Conservation (phyloP, 306 rosid species). For the Vigna radiata region DNA sequence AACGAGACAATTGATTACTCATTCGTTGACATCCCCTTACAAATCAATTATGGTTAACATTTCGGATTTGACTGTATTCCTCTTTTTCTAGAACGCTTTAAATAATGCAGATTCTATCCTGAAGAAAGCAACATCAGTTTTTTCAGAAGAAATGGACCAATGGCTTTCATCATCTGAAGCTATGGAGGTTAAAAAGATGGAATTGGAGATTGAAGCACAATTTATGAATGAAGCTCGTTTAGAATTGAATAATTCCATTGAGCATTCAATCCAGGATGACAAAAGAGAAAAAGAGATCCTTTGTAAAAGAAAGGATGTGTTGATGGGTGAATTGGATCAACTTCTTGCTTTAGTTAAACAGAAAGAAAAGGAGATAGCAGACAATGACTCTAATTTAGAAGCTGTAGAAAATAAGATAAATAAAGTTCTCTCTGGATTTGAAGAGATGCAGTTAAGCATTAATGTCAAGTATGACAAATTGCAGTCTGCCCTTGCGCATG, state of each 20-base stretch:
- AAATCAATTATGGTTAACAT: conserved; percentile 27
- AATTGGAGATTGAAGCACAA: conserved; percentile 76
- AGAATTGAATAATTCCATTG: conserved; percentile 63
- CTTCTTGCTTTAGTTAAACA: conserved; percentile 72
- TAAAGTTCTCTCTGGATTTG: conserved; percentile 63
- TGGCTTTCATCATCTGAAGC: conserved; percentile 73
- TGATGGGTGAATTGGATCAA: conserved; percentile 63
- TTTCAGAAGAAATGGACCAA: conserved; percentile 58
- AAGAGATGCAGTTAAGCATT: conserved; percentile 63
- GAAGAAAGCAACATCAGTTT: conserved; percentile 55
- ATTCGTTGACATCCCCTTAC: background rate
- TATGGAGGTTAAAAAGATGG: conserved; percentile 77
- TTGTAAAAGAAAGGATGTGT: conserved; percentile 56
- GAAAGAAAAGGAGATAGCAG: conserved; percentile 77
- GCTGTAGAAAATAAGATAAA: conserved; percentile 70
- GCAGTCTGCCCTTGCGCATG: conserved; percentile 63
- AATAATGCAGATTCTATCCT: conserved; percentile 56
- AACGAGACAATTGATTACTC: background rate
- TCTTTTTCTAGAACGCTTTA: conserved; percentile 64
- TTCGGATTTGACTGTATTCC: conserved; percentile 32
- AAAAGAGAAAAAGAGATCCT: conserved; percentile 66
- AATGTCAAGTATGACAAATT: conserved; percentile 60
- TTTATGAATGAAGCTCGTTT: conserved; percentile 60
- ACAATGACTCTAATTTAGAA: conserved; percentile 59
- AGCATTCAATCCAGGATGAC: conserved; percentile 66